Evolutionary conservation across 176 grass and related monocot species (phyloP), one percentile per base, ranked within the genome.

Genomic region (Juncus effusus): DNA sequence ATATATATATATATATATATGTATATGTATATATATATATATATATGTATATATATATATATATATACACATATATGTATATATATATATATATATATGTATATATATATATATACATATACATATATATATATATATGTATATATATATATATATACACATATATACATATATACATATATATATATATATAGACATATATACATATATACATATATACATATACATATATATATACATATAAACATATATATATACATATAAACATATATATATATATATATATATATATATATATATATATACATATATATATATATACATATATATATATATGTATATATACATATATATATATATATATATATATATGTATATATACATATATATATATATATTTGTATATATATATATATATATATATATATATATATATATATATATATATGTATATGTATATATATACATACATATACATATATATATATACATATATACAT

Each of bases 401-500:
- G 1, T 28, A 28, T 28, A 28, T 28, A 28, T 1, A 1, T 28
- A 28, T 52, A 52, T 52, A 52, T 12, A 52, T 52, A 52, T 12
- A 52, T 52, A 52, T 52, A 52, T 52, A 52, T 52, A 12, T 52
- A 52, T 52, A 12, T 52, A 52, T 52, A 52, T 52, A 52, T 52
- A 52, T 52, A 52, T 52, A 52, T 12, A 12, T 52, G 2, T 52
- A 52, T 52, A 52, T 52, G 2, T 52, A 52, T 52, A 52, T 52
- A 52, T 12, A 52, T 52, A 52, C 2, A 52, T 12, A 12, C 2
- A 28, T 28, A 28, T 28, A 28, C 1, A 28, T 28, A 28, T 28
- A 28, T 28, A 28, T 28, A 28, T 28, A 28, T 28, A 28, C 1
- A 28, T 28, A 28, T 52, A 52, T 52, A 12, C 2, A 52, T 52